phyloP scores from a whole-genome alignment of 371 early-diverging fungal genomes.

The Circinella umbellata region DNA sequence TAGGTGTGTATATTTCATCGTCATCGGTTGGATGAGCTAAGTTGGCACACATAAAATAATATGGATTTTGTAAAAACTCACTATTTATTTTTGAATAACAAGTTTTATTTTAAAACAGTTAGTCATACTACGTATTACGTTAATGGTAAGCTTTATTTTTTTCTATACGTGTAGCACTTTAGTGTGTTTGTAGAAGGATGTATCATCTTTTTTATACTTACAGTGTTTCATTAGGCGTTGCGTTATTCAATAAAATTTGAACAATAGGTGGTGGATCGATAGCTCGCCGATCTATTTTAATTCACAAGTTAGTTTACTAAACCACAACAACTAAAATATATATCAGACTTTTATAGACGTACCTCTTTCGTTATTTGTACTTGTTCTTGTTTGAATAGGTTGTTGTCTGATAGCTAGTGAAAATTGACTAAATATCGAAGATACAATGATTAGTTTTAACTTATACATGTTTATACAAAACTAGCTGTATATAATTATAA shows the following conservation, averaged over 20 bases:
- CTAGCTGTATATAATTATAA: no score
- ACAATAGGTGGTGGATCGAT: conserved; percentile 35
- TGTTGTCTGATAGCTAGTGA: conserved; percentile 23
- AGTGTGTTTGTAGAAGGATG: background rate
- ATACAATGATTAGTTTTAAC: no score
- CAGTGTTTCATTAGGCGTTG: conserved; percentile 19
- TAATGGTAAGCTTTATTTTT: background rate
- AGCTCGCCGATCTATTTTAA: conserved; percentile 20
- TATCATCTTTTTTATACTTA: background rate
- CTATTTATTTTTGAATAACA: conserved; percentile 31
- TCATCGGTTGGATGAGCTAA: conserved; percentile 46
- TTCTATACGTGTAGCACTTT: background rate
- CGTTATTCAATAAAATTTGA: conserved; percentile 24
- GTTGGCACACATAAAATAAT: conserved; percentile 51
- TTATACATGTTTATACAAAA: no score
- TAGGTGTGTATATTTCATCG: conserved; percentile 37
- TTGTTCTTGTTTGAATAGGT: conserved; percentile 28
- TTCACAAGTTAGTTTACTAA: no score
- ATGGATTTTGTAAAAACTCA: conserved; percentile 61
- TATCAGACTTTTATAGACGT: conserved; percentile 1
- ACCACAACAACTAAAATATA: no score
- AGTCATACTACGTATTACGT: background rate
- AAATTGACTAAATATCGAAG: conserved; percentile 4
- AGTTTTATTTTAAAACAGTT: no score
- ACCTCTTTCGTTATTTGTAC: conserved; percentile 31